Evolutionary conservation across 345 rosid genomes (phyloP).

Genomic region (Salix brachista): DNA sequence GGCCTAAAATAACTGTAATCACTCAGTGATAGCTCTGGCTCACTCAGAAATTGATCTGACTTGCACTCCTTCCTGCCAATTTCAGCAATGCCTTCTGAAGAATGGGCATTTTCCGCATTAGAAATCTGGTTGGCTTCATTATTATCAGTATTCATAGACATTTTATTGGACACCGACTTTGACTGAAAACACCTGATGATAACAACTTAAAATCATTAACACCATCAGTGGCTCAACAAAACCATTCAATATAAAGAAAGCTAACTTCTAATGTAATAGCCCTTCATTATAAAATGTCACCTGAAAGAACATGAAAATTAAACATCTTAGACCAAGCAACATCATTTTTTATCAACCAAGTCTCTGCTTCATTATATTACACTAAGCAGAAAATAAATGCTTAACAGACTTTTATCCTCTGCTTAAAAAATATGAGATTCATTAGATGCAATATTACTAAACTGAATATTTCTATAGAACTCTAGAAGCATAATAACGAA

Average conservation of each 20-base stretch:
- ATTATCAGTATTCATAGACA: slow-evolving; percentile 11
- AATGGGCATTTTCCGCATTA: slow-evolving; percentile 15
- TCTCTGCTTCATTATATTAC: background rate
- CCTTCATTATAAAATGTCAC: background rate
- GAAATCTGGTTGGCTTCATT: slow-evolving; percentile 14
- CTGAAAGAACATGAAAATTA: background rate
- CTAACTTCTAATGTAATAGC: background rate
- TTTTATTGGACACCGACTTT: slow-evolving; percentile 17
- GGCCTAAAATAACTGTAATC: slow-evolving; percentile 37
- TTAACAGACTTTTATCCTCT: background rate
- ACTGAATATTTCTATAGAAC: no score
- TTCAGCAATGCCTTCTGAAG: slow-evolving; percentile 27
- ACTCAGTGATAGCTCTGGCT: slow-evolving; percentile 42
- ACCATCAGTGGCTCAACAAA: background rate
- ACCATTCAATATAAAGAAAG: background rate
- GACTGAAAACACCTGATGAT: slow-evolving; percentile 25
- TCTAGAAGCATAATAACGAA: no score
- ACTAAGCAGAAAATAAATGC: background rate
- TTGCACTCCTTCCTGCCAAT: slow-evolving; percentile 19
- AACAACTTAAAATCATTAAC: slow-evolving; percentile 13
- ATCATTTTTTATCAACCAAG: background rate
- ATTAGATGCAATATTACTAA: background rate
- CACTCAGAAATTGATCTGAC: slow-evolving; percentile 26
- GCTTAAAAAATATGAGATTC: background rate
- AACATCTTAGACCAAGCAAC: background rate